These are phyloP conservation scores for Penicillium sp. DNA, from an alignment of 2,329 filamentous ascomycete species.

Conservation along the genomic window DNA sequence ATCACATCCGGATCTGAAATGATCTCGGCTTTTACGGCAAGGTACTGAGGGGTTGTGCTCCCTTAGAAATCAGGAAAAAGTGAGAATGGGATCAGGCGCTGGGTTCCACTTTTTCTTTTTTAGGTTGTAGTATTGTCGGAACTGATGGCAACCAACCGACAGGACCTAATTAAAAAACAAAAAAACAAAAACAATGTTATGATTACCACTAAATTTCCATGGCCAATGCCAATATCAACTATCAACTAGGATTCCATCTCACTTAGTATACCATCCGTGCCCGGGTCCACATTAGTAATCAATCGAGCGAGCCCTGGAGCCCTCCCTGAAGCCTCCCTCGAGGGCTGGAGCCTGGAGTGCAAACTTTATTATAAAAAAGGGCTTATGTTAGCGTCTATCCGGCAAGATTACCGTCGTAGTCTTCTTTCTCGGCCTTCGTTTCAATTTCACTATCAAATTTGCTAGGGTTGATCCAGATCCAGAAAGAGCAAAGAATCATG, in stretches of 20 bases:
- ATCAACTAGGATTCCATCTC: not conserved
- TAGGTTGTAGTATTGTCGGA: not conserved
- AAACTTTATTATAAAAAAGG: too few species aligned
- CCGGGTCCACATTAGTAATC: not conserved
- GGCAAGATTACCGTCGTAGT: not conserved
- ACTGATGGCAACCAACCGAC: not conserved
- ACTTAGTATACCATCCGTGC: too few species aligned
- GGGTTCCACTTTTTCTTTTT: not conserved
- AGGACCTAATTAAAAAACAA: not conserved
- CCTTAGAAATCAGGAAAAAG: not conserved
- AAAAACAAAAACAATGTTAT: not conserved
- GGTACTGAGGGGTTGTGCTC: not conserved
- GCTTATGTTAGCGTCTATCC: not conserved
- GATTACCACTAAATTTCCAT: not conserved
- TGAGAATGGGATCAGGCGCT: not conserved
- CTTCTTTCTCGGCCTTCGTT: not conserved
- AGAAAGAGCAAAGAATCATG: slow-evolving; percentile 3
- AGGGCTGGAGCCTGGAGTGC: not conserved
- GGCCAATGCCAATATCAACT: not conserved
- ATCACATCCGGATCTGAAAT: slow-evolving; percentile 2
- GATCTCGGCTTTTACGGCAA: slow-evolving; percentile 1
- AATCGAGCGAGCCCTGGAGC: not conserved
- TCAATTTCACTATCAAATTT: not conserved
- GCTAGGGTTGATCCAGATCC: not conserved
- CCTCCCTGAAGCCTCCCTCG: not conserved